Conservation (phyloP, 2,329 filamentous ascomycete species). For the Bipolaris sorokiniana region DNA sequence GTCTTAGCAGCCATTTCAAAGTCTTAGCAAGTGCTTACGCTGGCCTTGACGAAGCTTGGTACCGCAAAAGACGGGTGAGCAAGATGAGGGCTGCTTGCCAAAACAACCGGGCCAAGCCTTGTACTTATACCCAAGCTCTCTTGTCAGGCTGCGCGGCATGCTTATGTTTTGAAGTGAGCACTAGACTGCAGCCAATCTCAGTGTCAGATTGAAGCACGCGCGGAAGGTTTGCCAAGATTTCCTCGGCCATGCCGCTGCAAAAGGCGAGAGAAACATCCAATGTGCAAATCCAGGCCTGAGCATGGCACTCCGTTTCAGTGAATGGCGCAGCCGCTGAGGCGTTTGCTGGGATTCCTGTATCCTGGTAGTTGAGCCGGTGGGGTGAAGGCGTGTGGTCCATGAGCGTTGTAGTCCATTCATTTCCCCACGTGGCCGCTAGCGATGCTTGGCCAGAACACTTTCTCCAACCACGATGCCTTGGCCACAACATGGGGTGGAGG, state of each 20-base stretch:
- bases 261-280: neutral
- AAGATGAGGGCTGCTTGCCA: constrained; percentile 4
- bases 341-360: neutral
- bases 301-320: constrained; percentile 12
- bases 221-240: neutral
- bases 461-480: neutral
- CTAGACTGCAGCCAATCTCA: constrained; percentile 5
- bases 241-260: constrained; percentile 6
- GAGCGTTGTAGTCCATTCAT: neutral
- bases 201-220: constrained; percentile 2
- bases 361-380: constrained; percentile 5
- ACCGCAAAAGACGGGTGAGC: constrained; percentile 3
- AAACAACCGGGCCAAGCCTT: constrained; percentile 15
- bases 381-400: neutral
- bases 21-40: constrained; percentile 16
- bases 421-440: constrained; percentile 3
- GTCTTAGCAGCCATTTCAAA: constrained; percentile 27
- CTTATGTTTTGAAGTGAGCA: neutral
- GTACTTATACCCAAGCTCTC: constrained; percentile 14
- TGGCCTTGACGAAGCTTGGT: constrained; percentile 20
- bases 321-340: constrained; percentile 9
- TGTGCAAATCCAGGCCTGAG: constrained; percentile 17
- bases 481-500: neutral
- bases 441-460: neutral
- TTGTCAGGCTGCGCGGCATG: neutral